Evolutionary conservation across 208 protist genomes (phyloP), one percentile per base, ranked within the genome.

Genomic region (Crithidia expoeki): DNA sequence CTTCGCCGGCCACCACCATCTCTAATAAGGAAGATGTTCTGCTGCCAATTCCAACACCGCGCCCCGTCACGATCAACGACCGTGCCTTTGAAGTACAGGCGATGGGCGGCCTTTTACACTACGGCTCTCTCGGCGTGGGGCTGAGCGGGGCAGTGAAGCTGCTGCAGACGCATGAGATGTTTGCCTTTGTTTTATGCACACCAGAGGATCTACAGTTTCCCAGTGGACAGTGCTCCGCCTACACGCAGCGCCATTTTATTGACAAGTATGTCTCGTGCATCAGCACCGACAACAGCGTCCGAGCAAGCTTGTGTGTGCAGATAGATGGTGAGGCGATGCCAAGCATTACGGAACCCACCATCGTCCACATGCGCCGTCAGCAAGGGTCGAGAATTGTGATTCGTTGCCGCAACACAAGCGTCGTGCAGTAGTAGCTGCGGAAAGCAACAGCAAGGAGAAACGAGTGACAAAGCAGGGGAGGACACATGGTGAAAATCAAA

Each of bases 271-370:
- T 62, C 28, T 16, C 63, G 12, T 53, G 62, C 64, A 61, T 82
- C 23, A 27, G 52, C 17, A 62, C 40, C 1, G 69, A 90, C 53
- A 49, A 11, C 30, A 69, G 64, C 9, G 60, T 77, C 64, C 50
- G 47, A 52, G 66, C 77, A 1, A 83, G 76, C 7, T 79, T 95
- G 36, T 78, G 79, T 36, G 76, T 92, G 38, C 90, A 95, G 71
- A 70, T 92, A 17, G 90, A 95, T 60, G 90, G 90, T 11, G 90
- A 95, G 80, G 66, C 88, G 17, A 49, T 90, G 46, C 68, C 79
- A 4, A 79, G 62, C 60, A 85, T 95, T 23, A 66, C 44, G 21
- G 71, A 88, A 65, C 81, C 90, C 12, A 88, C 76, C 14, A 77
- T 95, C 27, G 52, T 93, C 14, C 81, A 89, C 46, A 72, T 93